Conservation (phyloP, 306 rosid genomes). For the Medicago ruthenica region DNA sequence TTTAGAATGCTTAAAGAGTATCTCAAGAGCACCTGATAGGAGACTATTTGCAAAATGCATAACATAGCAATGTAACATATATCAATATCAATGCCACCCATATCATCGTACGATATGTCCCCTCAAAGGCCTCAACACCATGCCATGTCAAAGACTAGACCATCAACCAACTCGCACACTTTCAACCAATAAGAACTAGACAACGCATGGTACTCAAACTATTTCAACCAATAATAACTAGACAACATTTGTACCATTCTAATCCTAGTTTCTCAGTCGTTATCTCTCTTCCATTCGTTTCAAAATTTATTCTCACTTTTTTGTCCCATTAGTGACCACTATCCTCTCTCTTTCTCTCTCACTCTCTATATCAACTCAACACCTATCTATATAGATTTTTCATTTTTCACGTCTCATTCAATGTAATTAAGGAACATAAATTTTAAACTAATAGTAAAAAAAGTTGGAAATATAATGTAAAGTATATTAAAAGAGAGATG, state of each 20-base stretch:
- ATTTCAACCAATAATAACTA: background rate
- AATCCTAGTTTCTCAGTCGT: constrained; percentile 5
- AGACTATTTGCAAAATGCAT: no score
- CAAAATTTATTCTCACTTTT: constrained; percentile 9
- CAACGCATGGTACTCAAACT: background rate
- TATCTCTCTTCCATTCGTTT: constrained; percentile 20
- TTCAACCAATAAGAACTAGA: background rate
- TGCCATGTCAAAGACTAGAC: constrained; percentile 22
- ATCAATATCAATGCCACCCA: constrained; percentile 14
- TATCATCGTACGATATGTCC: constrained; percentile 46
- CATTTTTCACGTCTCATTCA: background rate
- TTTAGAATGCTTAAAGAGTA: no score
- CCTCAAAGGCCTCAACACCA: background rate
- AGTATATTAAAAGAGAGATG: background rate
- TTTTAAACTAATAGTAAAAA: background rate
- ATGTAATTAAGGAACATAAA: background rate
- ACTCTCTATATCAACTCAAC: background rate
- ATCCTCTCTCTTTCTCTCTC: background rate
- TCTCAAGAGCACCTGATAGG: no score
- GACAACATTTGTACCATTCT: constrained; percentile 1
- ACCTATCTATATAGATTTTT: background rate
- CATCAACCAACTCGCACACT: constrained; percentile 15
- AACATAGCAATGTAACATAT: background rate
- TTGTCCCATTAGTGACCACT: constrained; percentile 2
- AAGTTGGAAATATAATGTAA: no score